These are phyloP conservation scores for Pachysolen tannophilus DNA, from an alignment of 805 yeast genomes.

Conservation along the genomic window DNA sequence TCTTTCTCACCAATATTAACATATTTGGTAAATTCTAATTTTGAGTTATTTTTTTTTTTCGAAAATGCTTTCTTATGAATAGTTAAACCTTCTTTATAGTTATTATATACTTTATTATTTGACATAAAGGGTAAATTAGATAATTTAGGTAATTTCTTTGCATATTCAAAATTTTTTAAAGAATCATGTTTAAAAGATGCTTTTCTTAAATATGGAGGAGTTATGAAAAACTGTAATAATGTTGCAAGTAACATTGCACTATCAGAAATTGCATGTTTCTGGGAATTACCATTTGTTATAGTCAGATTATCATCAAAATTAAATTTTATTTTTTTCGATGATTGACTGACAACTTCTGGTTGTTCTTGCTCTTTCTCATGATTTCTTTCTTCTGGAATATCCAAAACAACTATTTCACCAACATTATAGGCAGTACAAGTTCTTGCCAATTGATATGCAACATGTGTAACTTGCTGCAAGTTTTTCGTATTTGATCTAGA, in stretches of 20 bases:
- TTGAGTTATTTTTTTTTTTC: slow-evolving; percentile 40
- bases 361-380: slow-evolving; percentile 11
- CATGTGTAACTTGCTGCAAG: slow-evolving; percentile 64
- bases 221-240: slow-evolving; percentile 70
- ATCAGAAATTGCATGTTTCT: slow-evolving; percentile 17
- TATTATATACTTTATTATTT: slow-evolving; percentile 26
- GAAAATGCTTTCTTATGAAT: slow-evolving; percentile 32
- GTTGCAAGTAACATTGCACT: slow-evolving; percentile 53
- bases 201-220: slow-evolving; percentile 74
- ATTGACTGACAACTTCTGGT: slow-evolving; percentile 16
- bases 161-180: slow-evolving; percentile 46
- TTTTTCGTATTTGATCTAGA: slow-evolving; percentile 47
- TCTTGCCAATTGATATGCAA: slow-evolving; percentile 73
- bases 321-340: slow-evolving; percentile 15
- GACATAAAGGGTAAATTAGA: slow-evolving; percentile 71
- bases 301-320: slow-evolving; percentile 14
- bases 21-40: slow-evolving; percentile 54
- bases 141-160: slow-evolving; percentile 62
- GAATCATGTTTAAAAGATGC: slow-evolving; percentile 45
- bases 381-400: slow-evolving; percentile 33
- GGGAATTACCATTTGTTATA: slow-evolving; percentile 10
- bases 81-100: slow-evolving; percentile 58
- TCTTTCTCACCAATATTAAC: slow-evolving; percentile 67
- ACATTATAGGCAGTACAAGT: slow-evolving; percentile 64
- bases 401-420: slow-evolving; percentile 66